Evolutionary conservation across 352 stramenopile species (phyloP).

Genomic region (Pythium sp.): DNA sequence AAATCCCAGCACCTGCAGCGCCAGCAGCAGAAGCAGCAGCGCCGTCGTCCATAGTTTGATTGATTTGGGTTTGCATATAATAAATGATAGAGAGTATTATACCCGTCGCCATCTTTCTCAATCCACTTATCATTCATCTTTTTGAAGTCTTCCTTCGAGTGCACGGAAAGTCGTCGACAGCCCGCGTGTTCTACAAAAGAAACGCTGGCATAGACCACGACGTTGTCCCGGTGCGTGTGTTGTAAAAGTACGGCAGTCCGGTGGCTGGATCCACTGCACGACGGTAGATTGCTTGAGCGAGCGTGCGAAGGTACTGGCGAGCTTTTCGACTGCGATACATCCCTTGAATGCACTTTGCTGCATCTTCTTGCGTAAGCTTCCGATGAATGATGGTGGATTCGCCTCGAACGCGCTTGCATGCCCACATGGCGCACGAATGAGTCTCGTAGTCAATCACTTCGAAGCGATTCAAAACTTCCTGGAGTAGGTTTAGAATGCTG

Average conservation of each 20-base stretch:
- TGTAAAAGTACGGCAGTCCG: conserved; percentile 51
- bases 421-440: conserved; percentile 23
- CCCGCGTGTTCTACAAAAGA: conserved; percentile 9
- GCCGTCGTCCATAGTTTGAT: conserved; percentile 22
- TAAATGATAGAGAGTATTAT: conserved; percentile 24
- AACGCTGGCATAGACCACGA: conserved; percentile 56
- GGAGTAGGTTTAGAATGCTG: conserved; percentile 24
- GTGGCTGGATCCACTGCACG: conserved; percentile 42
- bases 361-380: conserved; percentile 25
- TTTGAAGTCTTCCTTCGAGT: no score
- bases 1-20: conserved; percentile 73
- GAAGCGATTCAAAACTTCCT: conserved; percentile 13
- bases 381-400: conserved; percentile 14
- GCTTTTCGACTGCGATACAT: conserved; percentile 62
- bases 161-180: no score
- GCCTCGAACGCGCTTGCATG: conserved; percentile 27
- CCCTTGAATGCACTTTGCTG: conserved; percentile 46
- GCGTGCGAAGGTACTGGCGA: conserved; percentile 25
- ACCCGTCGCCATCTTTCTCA: conserved; percentile 1
- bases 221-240: conserved; percentile 47
- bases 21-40: conserved; percentile 51
- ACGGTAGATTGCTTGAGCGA: conserved; percentile 42
- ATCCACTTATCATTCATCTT: not conserved
- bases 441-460: conserved; percentile 15
- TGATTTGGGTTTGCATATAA: not conserved